Conservation (phyloP, 805 yeast species). For the Ogataea zsoltii region DNA sequence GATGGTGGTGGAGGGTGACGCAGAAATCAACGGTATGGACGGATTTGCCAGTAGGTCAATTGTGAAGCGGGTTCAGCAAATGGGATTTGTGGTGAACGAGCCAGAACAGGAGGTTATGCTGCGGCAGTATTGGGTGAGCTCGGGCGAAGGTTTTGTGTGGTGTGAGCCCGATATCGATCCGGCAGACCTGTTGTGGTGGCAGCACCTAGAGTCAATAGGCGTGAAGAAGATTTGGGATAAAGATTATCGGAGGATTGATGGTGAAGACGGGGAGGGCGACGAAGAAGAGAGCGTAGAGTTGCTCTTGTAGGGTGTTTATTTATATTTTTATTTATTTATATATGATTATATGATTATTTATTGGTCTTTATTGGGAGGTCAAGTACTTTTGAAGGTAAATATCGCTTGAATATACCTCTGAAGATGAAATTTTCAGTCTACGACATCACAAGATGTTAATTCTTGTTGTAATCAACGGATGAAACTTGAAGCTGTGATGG, state of each 20-base stretch:
- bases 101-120: conserved; percentile 66
- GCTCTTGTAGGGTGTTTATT: conserved; percentile 1
- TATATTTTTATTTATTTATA: not conserved
- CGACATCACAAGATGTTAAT: too few species aligned
- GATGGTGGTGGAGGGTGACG: conserved; percentile 65
- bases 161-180: conserved; percentile 90
- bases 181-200: conserved; percentile 53
- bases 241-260: conserved; percentile 22
- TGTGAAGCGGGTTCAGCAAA: conserved; percentile 34
- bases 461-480: too few species aligned
- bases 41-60: conserved; percentile 39
- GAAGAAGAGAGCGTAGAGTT: conserved; percentile 13
- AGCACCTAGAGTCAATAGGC: conserved; percentile 32
- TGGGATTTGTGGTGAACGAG: conserved; percentile 44
- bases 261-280: conserved; percentile 9
- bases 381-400: too few species aligned
- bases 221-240: conserved; percentile 34
- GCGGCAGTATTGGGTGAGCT: conserved; percentile 84
- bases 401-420: too few species aligned
- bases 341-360: too few species aligned
- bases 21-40: conserved; percentile 46
- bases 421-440: too few species aligned
- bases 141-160: conserved; percentile 88
- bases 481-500: too few species aligned
- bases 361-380: too few species aligned